Percentiles rank a stretch among this genome's conserved stretches.
These are phyloP conservation scores for Russula dissimulans DNA, from an alignment of 768 basidiomycete genomes.

Conservation along the genomic window DNA sequence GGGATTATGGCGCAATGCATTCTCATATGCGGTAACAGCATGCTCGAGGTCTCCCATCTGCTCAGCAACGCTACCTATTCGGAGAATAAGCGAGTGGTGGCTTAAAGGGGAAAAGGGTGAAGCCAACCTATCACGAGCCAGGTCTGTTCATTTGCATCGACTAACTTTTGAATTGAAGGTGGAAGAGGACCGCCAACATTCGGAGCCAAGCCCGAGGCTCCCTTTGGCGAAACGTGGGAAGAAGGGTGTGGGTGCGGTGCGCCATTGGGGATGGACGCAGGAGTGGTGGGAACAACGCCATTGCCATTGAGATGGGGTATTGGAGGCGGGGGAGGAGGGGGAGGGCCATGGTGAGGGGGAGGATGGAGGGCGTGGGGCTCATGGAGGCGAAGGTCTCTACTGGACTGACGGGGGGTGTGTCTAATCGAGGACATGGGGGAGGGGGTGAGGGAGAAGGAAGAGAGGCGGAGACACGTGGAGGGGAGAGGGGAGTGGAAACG, in stretches of 20 bases:
- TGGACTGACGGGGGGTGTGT: slow-evolving; percentile 49
- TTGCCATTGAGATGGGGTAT: slow-evolving; percentile 48
- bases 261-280: slow-evolving; percentile 37
- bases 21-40: slow-evolving; percentile 88
- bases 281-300: slow-evolving; percentile 36
- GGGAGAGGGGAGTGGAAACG: slow-evolving; percentile 26
- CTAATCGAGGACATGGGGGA: slow-evolving; percentile 46
- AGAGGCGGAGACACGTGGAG: slow-evolving; percentile 23
- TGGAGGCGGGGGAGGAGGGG: slow-evolving; percentile 31
- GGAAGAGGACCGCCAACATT: slow-evolving; percentile 21
- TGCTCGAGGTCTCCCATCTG: slow-evolving; percentile 92
- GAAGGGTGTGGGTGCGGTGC: slow-evolving; percentile 30
- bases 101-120: slow-evolving; percentile 12
- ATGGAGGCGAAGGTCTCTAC: slow-evolving; percentile 56
- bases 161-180: slow-evolving; percentile 63
- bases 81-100: slow-evolving; percentile 21
- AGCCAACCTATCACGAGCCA: slow-evolving; percentile 84
- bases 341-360: slow-evolving; percentile 36
- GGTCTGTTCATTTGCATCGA: slow-evolving; percentile 85
- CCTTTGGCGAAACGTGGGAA: slow-evolving; percentile 31
- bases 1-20: slow-evolving; percentile 91
- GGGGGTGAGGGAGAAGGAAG: slow-evolving; percentile 9
- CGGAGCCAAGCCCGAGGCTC: slow-evolving; percentile 20
- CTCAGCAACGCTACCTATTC: slow-evolving; percentile 84
- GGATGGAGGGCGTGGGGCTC: slow-evolving; percentile 41